phyloP scores from a whole-genome alignment of 2,329 filamentous ascomycete species.

The Falciphora oryzae region DNA sequence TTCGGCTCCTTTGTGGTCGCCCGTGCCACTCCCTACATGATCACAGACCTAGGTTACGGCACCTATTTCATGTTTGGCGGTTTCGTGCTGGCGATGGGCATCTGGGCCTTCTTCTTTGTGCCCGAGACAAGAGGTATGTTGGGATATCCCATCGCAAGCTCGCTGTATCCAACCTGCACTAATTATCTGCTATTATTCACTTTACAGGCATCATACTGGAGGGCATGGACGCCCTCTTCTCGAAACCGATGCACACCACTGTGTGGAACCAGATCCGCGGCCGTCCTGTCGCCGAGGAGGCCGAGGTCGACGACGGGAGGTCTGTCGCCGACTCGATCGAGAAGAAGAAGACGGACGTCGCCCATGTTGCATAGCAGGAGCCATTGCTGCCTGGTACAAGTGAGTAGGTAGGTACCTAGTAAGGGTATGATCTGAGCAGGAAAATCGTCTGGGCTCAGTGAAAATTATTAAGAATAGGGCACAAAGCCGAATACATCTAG shows the following conservation, averaged over 20 bases:
- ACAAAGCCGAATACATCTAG: too few species aligned
- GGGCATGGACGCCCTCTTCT: slow-evolving; percentile 8
- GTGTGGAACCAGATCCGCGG: slow-evolving; percentile 8
- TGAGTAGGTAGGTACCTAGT: not conserved
- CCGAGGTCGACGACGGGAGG: not conserved
- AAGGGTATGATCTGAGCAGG: too few species aligned
- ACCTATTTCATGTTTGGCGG: slow-evolving; percentile 22
- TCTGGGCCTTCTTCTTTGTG: slow-evolving; percentile 47
- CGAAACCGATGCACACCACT: slow-evolving; percentile 4
- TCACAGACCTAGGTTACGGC: slow-evolving; percentile 19
- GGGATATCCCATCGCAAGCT: not conserved
- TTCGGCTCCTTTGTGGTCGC: slow-evolving; percentile 17
- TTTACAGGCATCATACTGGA: slow-evolving; percentile 2
- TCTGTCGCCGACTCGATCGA: slow-evolving; percentile 5
- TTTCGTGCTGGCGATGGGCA: slow-evolving; percentile 15
- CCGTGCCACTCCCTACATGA: slow-evolving; percentile 20
- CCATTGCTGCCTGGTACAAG: not conserved
- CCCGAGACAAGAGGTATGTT: slow-evolving; percentile 47
- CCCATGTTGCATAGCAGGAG: slow-evolving; percentile 5
- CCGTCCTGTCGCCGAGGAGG: not conserved
- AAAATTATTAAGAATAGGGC: too few species aligned
- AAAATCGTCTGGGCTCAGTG: too few species aligned
- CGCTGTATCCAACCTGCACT: not conserved
- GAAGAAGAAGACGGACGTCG: slow-evolving; percentile 3
- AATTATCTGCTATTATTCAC: not conserved